phyloP scores from a whole-genome alignment of 129 eudicot species.

The Helichrysum umbraculigerum region DNA sequence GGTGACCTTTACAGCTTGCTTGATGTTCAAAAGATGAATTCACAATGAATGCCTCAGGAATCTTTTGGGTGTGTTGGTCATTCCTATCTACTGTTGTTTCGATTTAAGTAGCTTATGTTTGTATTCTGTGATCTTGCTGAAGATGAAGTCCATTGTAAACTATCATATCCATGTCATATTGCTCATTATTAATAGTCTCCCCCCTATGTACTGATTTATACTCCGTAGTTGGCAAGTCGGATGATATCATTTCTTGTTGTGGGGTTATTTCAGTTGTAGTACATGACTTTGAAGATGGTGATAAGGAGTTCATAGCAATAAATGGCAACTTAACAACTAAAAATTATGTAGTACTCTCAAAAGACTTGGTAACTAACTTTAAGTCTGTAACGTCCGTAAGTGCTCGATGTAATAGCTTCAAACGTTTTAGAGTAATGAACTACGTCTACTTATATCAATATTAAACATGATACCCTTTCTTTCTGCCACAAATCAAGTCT shows the following conservation, averaged over 20 bases:
- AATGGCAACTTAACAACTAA: not conserved
- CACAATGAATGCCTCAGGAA: no score
- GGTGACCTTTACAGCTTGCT: slow-evolving; percentile 90
- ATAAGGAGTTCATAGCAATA: not conserved
- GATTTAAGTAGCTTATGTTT: slow-evolving; percentile 8
- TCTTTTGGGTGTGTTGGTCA: no score
- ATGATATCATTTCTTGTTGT: not conserved
- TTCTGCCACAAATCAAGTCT: slow-evolving; percentile 29
- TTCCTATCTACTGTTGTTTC: no score
- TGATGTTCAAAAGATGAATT: slow-evolving; percentile 68
- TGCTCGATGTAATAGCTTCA: not conserved
- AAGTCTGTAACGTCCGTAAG: not conserved
- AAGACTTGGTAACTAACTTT: not conserved
- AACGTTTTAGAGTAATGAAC: slow-evolving; percentile 9
- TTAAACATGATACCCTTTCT: slow-evolving; percentile 20
- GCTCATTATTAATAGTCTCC: slow-evolving; percentile 10
- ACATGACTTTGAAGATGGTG: not conserved
- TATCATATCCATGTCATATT: not conserved
- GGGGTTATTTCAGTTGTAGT: not conserved
- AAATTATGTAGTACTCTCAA: not conserved
- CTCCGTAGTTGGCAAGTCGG: no score
- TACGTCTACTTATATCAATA: slow-evolving; percentile 29
- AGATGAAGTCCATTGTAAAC: not conserved
- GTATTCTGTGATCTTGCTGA: slow-evolving; percentile 8
- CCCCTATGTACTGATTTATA: not conserved